phyloP scores from a whole-genome alignment of 2,329 filamentous ascomycete genomes.

The Paecilomyces formosus region DNA sequence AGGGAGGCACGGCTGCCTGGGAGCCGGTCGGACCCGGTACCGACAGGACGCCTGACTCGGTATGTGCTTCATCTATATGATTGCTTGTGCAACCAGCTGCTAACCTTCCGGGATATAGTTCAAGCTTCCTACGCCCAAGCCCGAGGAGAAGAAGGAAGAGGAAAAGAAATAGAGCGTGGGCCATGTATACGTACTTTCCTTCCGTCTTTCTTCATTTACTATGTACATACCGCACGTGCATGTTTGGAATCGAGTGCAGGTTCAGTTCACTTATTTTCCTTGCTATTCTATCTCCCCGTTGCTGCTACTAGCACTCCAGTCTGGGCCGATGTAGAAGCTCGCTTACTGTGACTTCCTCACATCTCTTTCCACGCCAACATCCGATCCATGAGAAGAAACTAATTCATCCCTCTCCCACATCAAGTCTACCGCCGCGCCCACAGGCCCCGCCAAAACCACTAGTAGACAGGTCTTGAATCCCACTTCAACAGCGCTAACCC shows the following conservation, averaged over 20 bases:
- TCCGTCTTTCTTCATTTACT: slow-evolving; percentile 21
- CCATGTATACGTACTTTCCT: slow-evolving; percentile 28
- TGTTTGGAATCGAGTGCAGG: slow-evolving; percentile 1
- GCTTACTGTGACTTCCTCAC: neutral
- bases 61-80: slow-evolving; percentile 29
- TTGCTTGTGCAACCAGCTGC: neutral
- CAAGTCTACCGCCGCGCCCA: slow-evolving; percentile 37
- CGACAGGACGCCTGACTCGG: slow-evolving; percentile 68
- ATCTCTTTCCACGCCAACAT: neutral
- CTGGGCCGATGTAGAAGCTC: neutral
- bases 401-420: slow-evolving; percentile 46
- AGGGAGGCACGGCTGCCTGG: slow-evolving; percentile 71
- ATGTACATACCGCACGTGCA: slow-evolving; percentile 29
- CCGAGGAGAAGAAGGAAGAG: slow-evolving; percentile 84
- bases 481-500: slow-evolving; percentile 17
- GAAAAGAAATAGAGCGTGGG: slow-evolving; percentile 69
- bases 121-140: slow-evolving; percentile 91
- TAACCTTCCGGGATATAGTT: slow-evolving; percentile 46
- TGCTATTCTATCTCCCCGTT: neutral
- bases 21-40: slow-evolving; percentile 64
- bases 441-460: slow-evolving; percentile 34
- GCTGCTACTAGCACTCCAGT: neutral
- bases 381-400: slow-evolving; percentile 19
- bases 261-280: neutral
- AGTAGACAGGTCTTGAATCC: slow-evolving; percentile 28